Evolutionary conservation across 768 basidiomycete species (phyloP), one percentile per base, ranked within the genome.

Genomic region (Lactarius quietus): DNA sequence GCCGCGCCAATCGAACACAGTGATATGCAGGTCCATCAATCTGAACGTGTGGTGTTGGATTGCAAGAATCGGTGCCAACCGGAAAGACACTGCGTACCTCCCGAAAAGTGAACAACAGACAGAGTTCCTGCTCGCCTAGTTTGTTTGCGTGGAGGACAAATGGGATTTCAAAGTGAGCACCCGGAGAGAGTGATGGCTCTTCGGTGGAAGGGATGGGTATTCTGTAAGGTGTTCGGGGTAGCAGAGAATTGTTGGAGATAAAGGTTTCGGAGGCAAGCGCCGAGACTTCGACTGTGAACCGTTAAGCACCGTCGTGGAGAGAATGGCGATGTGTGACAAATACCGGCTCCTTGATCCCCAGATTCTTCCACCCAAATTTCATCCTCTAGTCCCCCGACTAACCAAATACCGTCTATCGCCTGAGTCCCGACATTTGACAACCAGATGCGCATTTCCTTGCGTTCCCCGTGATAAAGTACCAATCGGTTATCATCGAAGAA

Each of bases 401-500:
- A 73, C 89, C 90, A 90, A n/a, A 93, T 69, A 65, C 93, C 90
- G 14, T 75, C 76, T 29, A 95, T 82, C 18, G 80, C 74, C 36
- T 77, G 78, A 12, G 76, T 77, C 0, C 95, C 94, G 8, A 78
- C 74, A 72, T 96, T 97, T 28, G 78, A 82, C 52, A 96, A 73
- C 78, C 79, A 82, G 28, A 95, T 62, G 35, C 72, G 76, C 73
- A 86, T 77, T 7, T 76, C 66, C 68, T 80, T 83, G 57, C 77
- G 81, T 73, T 96, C 92, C 7, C 95, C 94, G 71, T 90, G 85
- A 54, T 80, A 77, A 35, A 93, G 75, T 3, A 79, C 72, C 5
- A 87, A 75, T 14, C 73, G 79, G 14, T 80, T 79, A 61, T 84
- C 83, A 38, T 85, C 82, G 26, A 83, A 79, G 68, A 86, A 86